Percentiles rank a stretch among this genome's conserved stretches.
Conservation (phyloP, 768 basidiomycete species). For the Ramaria sp. region DNA sequence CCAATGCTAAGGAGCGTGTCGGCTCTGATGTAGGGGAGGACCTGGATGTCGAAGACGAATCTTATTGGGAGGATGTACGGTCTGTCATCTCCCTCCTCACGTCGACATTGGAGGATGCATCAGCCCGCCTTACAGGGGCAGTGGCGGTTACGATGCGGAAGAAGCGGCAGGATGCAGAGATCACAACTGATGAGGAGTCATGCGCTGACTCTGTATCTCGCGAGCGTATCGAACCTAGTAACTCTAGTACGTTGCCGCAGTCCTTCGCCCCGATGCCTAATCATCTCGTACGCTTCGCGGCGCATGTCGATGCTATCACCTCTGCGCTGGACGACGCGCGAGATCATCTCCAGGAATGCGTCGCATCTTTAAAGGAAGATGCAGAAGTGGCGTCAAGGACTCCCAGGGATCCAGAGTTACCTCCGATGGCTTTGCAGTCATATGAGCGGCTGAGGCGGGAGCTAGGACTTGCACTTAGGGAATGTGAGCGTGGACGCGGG, state of each 20-base stretch:
- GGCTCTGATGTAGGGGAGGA: slow-evolving; percentile 10
- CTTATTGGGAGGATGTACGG: slow-evolving; percentile 80
- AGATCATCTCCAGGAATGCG: slow-evolving; percentile 54
- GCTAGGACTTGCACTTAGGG: slow-evolving; percentile 65
- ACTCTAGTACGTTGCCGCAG: neutral
- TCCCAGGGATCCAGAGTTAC: neutral
- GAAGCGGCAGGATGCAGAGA: slow-evolving; percentile 33
- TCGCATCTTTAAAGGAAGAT: slow-evolving; percentile 35
- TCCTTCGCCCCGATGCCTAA: slow-evolving; percentile 72
- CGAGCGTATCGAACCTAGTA: neutral
- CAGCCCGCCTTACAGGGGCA: slow-evolving; percentile 49
- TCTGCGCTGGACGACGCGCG: slow-evolving; percentile 62
- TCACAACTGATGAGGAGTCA: slow-evolving; percentile 13
- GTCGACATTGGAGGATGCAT: slow-evolving; percentile 54
- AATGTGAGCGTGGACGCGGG: slow-evolving; percentile 73
- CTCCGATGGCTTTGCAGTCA: slow-evolving; percentile 40
- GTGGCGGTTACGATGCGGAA: slow-evolving; percentile 27
- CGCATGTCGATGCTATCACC: slow-evolving; percentile 62
- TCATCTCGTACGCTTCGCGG: slow-evolving; percentile 56
- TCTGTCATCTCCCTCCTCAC: slow-evolving; percentile 64
- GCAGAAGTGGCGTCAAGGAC: neutral
- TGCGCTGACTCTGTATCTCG: slow-evolving; percentile 12
- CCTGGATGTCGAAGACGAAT: slow-evolving; percentile 53
- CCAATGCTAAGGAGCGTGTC: neutral
- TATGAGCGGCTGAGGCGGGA: slow-evolving; percentile 71